Base-by-base conservation (phyloP, 768 basidiomycete genomes). In the Termitomyces sp. region DNA sequence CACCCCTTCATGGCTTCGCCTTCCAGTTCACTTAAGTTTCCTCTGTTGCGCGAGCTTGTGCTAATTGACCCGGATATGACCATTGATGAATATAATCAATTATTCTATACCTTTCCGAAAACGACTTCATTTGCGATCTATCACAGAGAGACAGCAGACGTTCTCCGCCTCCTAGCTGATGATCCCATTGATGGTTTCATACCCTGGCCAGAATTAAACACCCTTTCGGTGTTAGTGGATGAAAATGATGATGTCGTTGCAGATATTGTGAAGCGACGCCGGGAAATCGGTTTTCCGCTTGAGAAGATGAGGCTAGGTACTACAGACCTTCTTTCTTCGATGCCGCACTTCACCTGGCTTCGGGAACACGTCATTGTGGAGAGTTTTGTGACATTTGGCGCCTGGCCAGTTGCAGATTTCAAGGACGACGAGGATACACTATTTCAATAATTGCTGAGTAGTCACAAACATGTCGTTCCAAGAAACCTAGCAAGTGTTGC, bases 61-160 rank as follows among this genome's bases (percentile, higher is more conserved):
- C 73, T 82, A 57, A 68, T 64, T 50, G 76, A 79, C 61, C 79
- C 77, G 49, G 75, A 80, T n/a, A 60, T 77, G 18, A 74, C 75
- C 38, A 55, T 57, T 6, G 61, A 64, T 23, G 71, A 63, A 32
- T 77, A 75, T 57, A 61, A 52, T 50, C 50, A 60, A 2, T 26
- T 78, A 23, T 74, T 74, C 53, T 56, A 59, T n/a, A 64, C 65
- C 2, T 78, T 78, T 61, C 72, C 71, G 1, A 61, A 63, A 2
- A 69, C 79, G 56, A 70, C 67, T 16, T 64, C 65, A 4, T 78
- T 80, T 59, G 68, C 68, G 2, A 62, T 68, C 0, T 59, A 69
- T 60, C 40, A 43, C 28, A 54, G 66, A 20, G 55, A 54, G 14
- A 66, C 69, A 4, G 69, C 72, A 12, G 61, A 58, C 2, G 53